A percentile compares a stretch with the other conserved stretches of the same genome.
These are phyloP conservation scores for Kewa caespitosa DNA, from an alignment of 179 eudicot genomes.

Conservation along the genomic window DNA sequence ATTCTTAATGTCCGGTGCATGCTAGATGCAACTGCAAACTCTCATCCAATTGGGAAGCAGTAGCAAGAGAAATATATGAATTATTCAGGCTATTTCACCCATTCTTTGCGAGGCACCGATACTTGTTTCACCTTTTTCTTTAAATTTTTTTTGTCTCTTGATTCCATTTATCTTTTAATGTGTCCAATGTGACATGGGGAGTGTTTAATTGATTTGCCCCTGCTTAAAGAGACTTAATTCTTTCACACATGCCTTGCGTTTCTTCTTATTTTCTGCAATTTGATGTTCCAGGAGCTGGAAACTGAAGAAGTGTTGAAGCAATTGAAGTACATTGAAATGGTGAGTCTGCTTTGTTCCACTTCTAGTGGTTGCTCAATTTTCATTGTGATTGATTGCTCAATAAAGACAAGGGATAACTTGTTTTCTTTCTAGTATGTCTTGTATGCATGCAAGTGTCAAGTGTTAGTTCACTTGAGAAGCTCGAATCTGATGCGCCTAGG, in stretches of 20 bases:
- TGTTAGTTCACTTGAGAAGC: too few relatives aligned
- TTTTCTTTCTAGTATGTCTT: too few relatives aligned
- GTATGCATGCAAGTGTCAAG: too few relatives aligned
- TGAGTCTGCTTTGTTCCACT: slow-evolving; percentile 31
- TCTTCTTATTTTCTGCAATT: slow-evolving; percentile 7
- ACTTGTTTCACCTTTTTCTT: background rate
- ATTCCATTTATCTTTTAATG: background rate
- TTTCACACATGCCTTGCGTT: background rate
- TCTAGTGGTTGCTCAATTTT: too few relatives aligned
- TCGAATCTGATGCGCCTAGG: too few relatives aligned
- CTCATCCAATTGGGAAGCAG: background rate
- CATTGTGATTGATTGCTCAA: too few relatives aligned
- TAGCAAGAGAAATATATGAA: background rate
- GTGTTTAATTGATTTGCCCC: background rate
- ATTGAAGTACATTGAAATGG: slow-evolving; percentile 84
- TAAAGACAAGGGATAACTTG: too few relatives aligned
- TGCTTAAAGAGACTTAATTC: background rate
- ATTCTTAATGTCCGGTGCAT: too few relatives aligned
- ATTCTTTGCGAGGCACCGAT: background rate
- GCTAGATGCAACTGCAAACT: background rate
- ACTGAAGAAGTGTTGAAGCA: slow-evolving; percentile 84
- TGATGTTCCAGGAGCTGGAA: slow-evolving; percentile 65
- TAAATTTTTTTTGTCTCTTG: background rate
- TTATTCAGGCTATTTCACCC: background rate
- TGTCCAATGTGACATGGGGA: background rate